Percentiles rank a stretch among this genome's conserved stretches.
Evolutionary conservation across 306 rosid genomes (phyloP).

Genomic region (Casuarina cunninghamiana): DNA sequence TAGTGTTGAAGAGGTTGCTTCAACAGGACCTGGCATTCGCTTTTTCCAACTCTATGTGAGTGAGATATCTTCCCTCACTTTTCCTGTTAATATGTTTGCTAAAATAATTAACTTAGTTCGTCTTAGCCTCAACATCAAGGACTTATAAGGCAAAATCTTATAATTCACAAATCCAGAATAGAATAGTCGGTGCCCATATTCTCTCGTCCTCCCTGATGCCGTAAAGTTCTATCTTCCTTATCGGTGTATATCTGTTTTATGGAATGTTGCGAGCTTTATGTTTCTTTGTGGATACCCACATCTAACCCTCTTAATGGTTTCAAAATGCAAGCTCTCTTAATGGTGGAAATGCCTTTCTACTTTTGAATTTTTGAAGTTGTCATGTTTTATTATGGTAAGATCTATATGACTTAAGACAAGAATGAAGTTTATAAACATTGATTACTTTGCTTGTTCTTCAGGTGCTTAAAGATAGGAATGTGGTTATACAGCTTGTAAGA

Average conservation of each 20-base stretch:
- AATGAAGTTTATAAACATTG: not conserved
- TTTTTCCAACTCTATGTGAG: slow-evolving; percentile 96
- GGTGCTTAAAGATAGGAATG: slow-evolving; percentile 88
- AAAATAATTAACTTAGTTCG: not conserved
- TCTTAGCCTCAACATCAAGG: not conserved
- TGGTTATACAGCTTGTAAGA: slow-evolving; percentile 91
- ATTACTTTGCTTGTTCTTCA: slow-evolving; percentile 23
- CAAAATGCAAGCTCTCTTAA: not conserved
- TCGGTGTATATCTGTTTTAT: not conserved
- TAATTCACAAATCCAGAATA: not conserved
- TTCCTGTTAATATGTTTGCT: not conserved
- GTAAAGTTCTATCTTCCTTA: not conserved
- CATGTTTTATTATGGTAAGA: not conserved
- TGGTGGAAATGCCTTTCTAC: not conserved
- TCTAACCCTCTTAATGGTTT: not conserved
- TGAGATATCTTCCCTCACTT: slow-evolving; percentile 7
- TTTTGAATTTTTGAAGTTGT: not conserved
- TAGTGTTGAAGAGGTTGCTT: slow-evolving; percentile 87
- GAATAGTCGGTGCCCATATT: not conserved
- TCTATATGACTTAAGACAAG: not conserved
- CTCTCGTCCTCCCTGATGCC: not conserved
- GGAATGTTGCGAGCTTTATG: not conserved
- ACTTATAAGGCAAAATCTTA: not conserved
- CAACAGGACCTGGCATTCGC: slow-evolving; percentile 40
- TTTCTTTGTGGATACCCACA: too few relatives aligned